These are phyloP conservation scores for Teratosphaeria nubilosa DNA, from an alignment of 2,329 filamentous ascomycete genomes.

Conservation along the genomic window DNA sequence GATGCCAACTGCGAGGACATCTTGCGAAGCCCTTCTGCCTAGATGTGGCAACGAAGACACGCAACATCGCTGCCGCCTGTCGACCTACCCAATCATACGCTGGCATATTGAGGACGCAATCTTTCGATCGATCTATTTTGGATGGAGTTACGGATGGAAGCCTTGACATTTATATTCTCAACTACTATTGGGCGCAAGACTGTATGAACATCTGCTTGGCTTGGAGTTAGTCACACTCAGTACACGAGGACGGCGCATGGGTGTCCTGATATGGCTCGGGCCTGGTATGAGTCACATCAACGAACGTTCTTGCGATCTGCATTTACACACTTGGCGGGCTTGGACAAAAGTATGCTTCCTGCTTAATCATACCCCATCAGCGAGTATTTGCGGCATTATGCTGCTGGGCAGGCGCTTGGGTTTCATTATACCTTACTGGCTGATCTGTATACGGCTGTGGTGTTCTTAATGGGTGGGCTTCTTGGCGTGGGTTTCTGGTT, in stretches of 20 bases:
- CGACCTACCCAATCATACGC: not conserved
- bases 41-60: not conserved
- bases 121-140: not conserved
- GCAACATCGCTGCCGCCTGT: not conserved
- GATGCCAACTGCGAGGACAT: conserved; percentile 94
- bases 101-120: not conserved
- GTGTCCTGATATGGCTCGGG: not conserved
- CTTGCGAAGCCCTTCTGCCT: conserved; percentile 44
- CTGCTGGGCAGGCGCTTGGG: not conserved
- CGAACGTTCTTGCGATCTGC: not conserved
- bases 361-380: not conserved
- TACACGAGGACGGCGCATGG: not conserved
- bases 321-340: not conserved
- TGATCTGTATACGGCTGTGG: not conserved
- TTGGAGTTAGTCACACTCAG: not conserved
- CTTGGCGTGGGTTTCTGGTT: not conserved
- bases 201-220: not conserved
- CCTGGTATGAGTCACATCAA: not conserved
- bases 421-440: not conserved
- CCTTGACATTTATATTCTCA: not conserved
- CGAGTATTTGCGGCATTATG: not conserved
- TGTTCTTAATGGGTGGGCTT: not conserved
- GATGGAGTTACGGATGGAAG: not conserved
- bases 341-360: not conserved
- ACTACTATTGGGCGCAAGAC: not conserved